These are phyloP conservation scores for Scedosporium dehoogii DNA, from an alignment of 2,329 filamentous ascomycete species.

Conservation along the genomic window DNA sequence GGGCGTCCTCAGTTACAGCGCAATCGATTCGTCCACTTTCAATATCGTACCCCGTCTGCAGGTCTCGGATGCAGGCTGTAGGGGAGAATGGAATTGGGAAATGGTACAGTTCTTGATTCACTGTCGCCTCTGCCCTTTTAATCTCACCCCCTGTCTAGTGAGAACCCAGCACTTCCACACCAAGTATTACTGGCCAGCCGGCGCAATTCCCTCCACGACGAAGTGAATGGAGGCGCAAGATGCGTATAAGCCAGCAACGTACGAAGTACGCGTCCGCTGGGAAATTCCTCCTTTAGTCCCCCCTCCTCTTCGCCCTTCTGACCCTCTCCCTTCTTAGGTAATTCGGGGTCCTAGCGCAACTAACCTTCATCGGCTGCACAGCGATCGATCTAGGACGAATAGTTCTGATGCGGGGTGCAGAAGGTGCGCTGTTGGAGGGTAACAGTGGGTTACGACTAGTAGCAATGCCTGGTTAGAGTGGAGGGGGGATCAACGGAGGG, in stretches of 20 bases:
- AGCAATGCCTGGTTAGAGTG: neutral
- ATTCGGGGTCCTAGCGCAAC: neutral
- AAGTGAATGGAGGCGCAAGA: too few relatives aligned
- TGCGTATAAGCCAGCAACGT: too few relatives aligned
- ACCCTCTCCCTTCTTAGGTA: neutral
- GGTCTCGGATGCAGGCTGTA: too few relatives aligned
- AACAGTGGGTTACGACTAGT: neutral
- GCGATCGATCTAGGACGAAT: neutral
- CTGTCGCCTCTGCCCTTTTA: neutral
- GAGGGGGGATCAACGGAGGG: neutral
- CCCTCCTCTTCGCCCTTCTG: neutral
- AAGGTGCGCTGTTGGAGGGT: neutral
- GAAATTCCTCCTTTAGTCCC: too few relatives aligned
- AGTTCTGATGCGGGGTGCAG: neutral
- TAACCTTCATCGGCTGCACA: neutral
- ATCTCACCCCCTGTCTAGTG: neutral
- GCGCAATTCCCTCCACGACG: too few relatives aligned
- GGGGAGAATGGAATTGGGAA: neutral
- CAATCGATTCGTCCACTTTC: too few relatives aligned
- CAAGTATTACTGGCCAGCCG: too few relatives aligned
- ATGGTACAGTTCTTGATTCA: neutral
- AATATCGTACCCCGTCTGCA: neutral
- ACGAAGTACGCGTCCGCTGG: too few relatives aligned
- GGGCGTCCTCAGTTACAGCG: too few relatives aligned
- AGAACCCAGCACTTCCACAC: neutral